Percentiles rank a stretch among this genome's conserved stretches.
These are phyloP conservation scores for maize (Zea mays) DNA, from an alignment of 176 grass and related monocot species.

Conservation along the genomic window DNA sequence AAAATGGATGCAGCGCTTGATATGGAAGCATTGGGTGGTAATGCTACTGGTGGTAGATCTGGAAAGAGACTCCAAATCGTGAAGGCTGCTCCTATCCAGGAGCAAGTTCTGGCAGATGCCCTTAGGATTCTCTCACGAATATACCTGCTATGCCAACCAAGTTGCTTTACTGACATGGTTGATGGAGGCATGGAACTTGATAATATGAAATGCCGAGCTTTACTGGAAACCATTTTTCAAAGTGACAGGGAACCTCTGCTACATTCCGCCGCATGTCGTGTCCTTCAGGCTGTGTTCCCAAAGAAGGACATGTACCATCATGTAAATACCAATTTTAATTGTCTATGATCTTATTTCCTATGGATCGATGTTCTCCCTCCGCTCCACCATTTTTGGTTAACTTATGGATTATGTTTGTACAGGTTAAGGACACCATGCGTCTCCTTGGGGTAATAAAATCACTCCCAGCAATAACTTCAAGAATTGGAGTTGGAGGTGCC, in stretches of 20 bases:
- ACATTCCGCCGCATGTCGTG: constrained; percentile 70
- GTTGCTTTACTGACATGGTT: constrained; percentile 43
- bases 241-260: constrained; percentile 85
- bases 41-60: constrained; percentile 40
- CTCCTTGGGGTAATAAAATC: constrained; percentile 83
- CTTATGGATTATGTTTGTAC: constrained; percentile 34
- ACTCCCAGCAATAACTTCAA: constrained; percentile 77
- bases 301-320: constrained; percentile 95
- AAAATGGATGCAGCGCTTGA: constrained; percentile 95
- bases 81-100: constrained; percentile 73
- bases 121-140: constrained; percentile 78
- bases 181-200: constrained; percentile 56
- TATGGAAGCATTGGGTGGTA: constrained; percentile 66
- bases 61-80: constrained; percentile 49
- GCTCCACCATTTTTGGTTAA: constrained; percentile 14
- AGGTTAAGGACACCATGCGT: constrained; percentile 93
- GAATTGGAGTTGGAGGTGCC: constrained; percentile 88
- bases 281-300: constrained; percentile 87
- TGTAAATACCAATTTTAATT: constrained; percentile 53
- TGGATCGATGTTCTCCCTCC: constrained; percentile 17
- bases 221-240: constrained; percentile 91
- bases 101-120: constrained; percentile 92
- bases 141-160: constrained; percentile 65
- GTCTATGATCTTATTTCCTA: constrained; percentile 10
- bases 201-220: constrained; percentile 67